phyloP scores from a whole-genome alignment of 2,329 filamentous ascomycete species.

The Cladosporium sp. region DNA sequence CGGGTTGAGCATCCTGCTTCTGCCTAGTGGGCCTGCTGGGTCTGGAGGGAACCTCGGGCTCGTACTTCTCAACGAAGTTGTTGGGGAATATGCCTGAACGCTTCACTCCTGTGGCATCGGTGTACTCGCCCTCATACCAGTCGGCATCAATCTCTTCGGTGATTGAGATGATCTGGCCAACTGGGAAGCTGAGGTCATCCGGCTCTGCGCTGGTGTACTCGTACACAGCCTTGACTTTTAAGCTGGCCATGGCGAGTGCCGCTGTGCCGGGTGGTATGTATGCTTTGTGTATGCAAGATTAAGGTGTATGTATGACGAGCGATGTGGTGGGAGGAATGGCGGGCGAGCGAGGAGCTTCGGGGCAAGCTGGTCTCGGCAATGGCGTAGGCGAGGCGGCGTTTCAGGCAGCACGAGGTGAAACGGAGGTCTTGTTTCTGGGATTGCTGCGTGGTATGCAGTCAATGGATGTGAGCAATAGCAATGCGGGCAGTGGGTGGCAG shows the following conservation, averaged over 20 bases:
- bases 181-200: conserved; percentile 85
- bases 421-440: background rate
- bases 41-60: conserved; percentile 84
- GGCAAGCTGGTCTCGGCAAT: conserved; percentile 10
- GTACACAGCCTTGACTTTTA: conserved; percentile 94
- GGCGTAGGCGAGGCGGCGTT: conserved; percentile 2
- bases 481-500: background rate
- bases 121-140: conserved; percentile 90
- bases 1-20: conserved; percentile 58
- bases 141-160: conserved; percentile 90
- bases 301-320: background rate
- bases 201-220: conserved; percentile 92
- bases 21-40: conserved; percentile 69
- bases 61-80: conserved; percentile 97
- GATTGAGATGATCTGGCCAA: conserved; percentile 89
- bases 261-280: background rate
- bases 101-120: conserved; percentile 71
- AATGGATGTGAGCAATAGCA: background rate
- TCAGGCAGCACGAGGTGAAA: background rate
- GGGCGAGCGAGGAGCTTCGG: background rate
- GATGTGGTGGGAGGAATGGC: conserved; percentile 9
- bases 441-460: background rate
- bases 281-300: background rate
- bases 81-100: conserved; percentile 87
- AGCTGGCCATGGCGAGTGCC: conserved; percentile 48